Evolutionary conservation across 2,329 filamentous ascomycete species (phyloP).

Genomic region (Xylariaceae sp.): DNA sequence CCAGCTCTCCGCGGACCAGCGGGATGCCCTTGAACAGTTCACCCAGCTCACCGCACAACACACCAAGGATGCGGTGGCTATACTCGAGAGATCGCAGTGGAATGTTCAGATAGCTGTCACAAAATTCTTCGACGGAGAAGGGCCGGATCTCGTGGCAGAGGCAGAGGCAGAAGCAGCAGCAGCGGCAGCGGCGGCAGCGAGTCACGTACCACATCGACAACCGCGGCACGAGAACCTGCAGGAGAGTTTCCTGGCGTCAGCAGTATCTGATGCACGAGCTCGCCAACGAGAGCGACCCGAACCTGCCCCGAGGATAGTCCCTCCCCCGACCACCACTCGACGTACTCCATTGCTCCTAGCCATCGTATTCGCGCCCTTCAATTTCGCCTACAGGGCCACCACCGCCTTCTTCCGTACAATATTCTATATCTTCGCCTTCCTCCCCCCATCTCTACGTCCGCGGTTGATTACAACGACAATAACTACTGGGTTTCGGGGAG

Average conservation of each 20-base stretch:
- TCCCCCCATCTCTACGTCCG: constrained; percentile 61
- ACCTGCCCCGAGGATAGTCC: constrained; percentile 79
- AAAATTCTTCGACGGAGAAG: constrained; percentile 96
- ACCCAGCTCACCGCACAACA: constrained; percentile 84
- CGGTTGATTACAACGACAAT: constrained; percentile 50
- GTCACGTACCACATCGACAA: constrained; percentile 55
- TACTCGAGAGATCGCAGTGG: constrained; percentile 87
- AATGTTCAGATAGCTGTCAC: constrained; percentile 97
- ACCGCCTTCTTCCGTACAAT: constrained; percentile 66
- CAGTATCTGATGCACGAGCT: constrained; percentile 30
- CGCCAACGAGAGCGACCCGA: constrained; percentile 42
- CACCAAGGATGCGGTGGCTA: constrained; percentile 64
- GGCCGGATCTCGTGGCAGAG: constrained; percentile 73
- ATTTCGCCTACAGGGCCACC: constrained; percentile 67
- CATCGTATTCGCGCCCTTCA: constrained; percentile 76
- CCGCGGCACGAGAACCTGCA: constrained; percentile 70
- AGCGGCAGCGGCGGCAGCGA: constrained; percentile 63
- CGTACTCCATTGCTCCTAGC: constrained; percentile 71
- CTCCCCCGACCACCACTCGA: constrained; percentile 63
- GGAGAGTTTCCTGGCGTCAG: constrained; percentile 45
- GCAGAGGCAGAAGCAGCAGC: no score
- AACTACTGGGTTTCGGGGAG: constrained; percentile 49
- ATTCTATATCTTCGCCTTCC: constrained; percentile 72
- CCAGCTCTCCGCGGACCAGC: constrained; percentile 71
- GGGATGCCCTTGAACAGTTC: constrained; percentile 80